Base-by-base conservation (phyloP, 2,329 filamentous ascomycete genomes). In the Aspergillus nomiae region DNA sequence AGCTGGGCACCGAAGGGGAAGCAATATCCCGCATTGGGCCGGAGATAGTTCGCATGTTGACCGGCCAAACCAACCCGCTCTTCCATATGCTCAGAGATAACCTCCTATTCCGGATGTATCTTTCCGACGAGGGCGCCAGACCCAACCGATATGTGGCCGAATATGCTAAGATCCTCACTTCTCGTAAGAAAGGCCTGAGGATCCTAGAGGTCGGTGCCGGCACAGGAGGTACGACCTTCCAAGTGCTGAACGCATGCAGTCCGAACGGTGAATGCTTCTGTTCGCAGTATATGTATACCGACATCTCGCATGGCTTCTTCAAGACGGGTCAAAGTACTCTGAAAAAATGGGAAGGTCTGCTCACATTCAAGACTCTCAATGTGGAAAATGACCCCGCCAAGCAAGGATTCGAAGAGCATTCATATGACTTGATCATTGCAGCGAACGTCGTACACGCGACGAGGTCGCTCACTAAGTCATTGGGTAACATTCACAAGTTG, bases 341-440 rank as follows among this genome's bases (percentile, higher is more conserved):
- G 71, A 34, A 56, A 38, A 28, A 38, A 26, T 56, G 7, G 54
- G 45, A 16, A 19, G 19, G 24, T 14, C 38, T 26, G 34, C 69
- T 76, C 10, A 64, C 67, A 14, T 77, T 67, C 58, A 64, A 63
- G 16, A 59, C 62, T 1, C 64, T 75, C 0, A 73, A 77, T 57
- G 70, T 75, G 24, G 62, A 62, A 46, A 56, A 68, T 26, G 66
- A 72, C 51, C 73, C 70, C 1, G 30, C 30, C 2, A 58, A 57
- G 28, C 74, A 76, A 56, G 73, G 73, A 1, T 72, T 76, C 34
- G 63, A 68, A 8, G 53, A n/a, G 4, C 57, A 58, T 8, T 46
- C 57, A 4, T 77, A 70, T 50, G 75, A 77, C 56, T 62, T 76
- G 2, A 68, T 77, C 21, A 53, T 67, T 45, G 65, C 65, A 2